Evolutionary conservation across 116 monocot species (phyloP), one percentile per base, ranked within the genome.

Genomic region (Dioscorea cayenensis): DNA sequence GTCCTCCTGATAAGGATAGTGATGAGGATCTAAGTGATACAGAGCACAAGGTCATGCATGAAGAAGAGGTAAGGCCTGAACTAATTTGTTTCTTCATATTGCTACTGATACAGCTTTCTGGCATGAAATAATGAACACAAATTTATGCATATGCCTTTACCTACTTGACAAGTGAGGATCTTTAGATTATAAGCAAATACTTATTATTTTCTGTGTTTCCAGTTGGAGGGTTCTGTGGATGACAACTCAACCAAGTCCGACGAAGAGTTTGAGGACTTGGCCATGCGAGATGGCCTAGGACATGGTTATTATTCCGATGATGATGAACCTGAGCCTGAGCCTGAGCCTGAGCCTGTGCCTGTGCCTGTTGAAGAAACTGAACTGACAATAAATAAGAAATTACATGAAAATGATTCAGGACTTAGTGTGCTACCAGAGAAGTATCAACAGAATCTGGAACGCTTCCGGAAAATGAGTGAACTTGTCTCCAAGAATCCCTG

Each of bases 181-280:
- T 43, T 12, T 9, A 43, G 43, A 43, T 43, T 43, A 43, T 43
- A 5, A 5, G 43, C 43, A 43, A 43, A 43, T 12, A 5, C 43
- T 43, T 0, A 9, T 43, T 0, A 6, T 43, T 43, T 43, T 43
- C 43, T 35, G 9, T 65, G 62, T 20, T 62, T 77, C 14, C 75
- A 85, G 85, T 78, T 85, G 75, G 89, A 81, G 67, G 89, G 89
- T 16, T 89, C 89, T 22, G 89, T 89, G 0, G 89, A 89, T 49
- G 89, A 89, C 77, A 77, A 77, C 49, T 85, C 85, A 16, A 80
- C 86, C 22, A 89, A 83, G 71, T 78, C 89, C 3, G 89, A 89
- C 10, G 86, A 86, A 72, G 89, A 89, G 65, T 89, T 76, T 28
- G 89, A 89, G 7, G 83, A 89, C 64, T 51, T 85, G 13, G 86